Base-by-base conservation (phyloP, 495 filamentous ascomycete genomes). In the Jackrogersella multiformis region DNA sequence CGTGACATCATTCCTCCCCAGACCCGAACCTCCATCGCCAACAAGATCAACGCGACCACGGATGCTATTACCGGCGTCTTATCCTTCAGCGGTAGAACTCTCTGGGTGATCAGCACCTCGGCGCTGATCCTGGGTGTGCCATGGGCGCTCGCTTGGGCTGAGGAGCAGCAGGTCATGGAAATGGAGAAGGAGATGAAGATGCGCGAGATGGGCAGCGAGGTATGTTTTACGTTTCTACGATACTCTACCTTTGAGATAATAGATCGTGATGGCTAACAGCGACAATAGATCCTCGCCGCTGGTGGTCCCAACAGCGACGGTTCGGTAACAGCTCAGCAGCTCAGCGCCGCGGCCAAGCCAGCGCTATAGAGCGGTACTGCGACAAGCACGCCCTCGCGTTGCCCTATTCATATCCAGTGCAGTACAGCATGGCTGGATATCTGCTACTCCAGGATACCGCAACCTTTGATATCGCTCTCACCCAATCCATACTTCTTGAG, bases 181-280 rank as follows among this genome's bases (percentile, higher is more conserved):
- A 93, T 95, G 92, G 95, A 98, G 86, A 88, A 91, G 79, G 94
- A 97, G 83, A 90, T 94, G 88, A 88, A 89, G 78, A 94, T 96
- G 91, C 87, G 92, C 72, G 87, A 92, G 84, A 86, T 88, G 77
- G 91, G 84, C 34, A 70, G 77, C 30, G 84, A 75, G 45, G 73
- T 75, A 48, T 61, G 68, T n/a, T n/a, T n/a, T n/a, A n/a, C n/a
- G n/a, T n/a, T n/a, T 30, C n/a, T n/a, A 32, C 6, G n/a, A 7
- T 16, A 0, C n/a, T 49, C 6, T 12, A 38, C n/a, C 0, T 46
- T 2, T 23, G 7, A 2, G 24, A 2, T 26, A 32, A 12, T 12
- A 18, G 15, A 28, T 21, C 0, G 16, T n/a, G 13, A 44, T 49
- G 7, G 26, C 63, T 71, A 56, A 71, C 42, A n/a, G 24, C 15